Evolutionary conservation across 2,329 filamentous ascomycete species (phyloP).

Genomic region (Hirsutella rhossiliensis): DNA sequence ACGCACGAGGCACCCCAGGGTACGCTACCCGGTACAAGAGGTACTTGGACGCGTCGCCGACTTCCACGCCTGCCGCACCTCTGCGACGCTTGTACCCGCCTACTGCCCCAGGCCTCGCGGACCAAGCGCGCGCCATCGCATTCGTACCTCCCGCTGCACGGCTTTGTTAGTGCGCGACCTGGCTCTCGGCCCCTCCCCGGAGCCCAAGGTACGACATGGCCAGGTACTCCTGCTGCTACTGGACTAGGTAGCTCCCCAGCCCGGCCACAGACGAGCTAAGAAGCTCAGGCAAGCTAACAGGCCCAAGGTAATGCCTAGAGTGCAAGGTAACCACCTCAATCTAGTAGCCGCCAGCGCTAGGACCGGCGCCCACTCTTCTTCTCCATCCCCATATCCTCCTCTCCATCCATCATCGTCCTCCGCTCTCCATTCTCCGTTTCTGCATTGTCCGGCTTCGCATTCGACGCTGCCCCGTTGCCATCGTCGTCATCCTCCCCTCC

Average conservation of each 20-base stretch:
- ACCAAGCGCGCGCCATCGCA: not conserved
- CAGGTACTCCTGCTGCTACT: not conserved
- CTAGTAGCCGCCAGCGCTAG: not conserved
- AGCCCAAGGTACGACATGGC: not conserved
- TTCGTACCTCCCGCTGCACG: not conserved
- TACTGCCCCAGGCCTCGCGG: not conserved
- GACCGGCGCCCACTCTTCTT: not conserved
- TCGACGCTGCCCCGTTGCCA: not conserved
- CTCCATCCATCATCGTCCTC: not conserved
- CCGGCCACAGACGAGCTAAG: not conserved
- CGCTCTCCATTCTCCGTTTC: conserved; percentile 1
- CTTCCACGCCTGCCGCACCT: too few species aligned
- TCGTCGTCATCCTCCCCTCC: not conserved
- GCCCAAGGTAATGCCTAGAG: too few species aligned
- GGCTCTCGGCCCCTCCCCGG: not conserved
- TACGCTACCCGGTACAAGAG: too few species aligned
- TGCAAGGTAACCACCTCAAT: too few species aligned
- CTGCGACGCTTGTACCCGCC: too few species aligned
- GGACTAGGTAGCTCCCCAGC: not conserved
- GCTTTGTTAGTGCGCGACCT: not conserved
- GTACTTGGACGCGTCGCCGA: too few species aligned
- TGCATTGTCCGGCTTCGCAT: conserved; percentile 2
- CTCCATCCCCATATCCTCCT: not conserved
- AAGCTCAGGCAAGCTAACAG: not conserved
- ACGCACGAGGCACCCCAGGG: too few species aligned